A percentile compares a stretch with the other conserved stretches of the same genome.
phyloP scores from a whole-genome alignment of 2,329 filamentous ascomycete species.

The Ophiostoma novo-ulmi region DNA sequence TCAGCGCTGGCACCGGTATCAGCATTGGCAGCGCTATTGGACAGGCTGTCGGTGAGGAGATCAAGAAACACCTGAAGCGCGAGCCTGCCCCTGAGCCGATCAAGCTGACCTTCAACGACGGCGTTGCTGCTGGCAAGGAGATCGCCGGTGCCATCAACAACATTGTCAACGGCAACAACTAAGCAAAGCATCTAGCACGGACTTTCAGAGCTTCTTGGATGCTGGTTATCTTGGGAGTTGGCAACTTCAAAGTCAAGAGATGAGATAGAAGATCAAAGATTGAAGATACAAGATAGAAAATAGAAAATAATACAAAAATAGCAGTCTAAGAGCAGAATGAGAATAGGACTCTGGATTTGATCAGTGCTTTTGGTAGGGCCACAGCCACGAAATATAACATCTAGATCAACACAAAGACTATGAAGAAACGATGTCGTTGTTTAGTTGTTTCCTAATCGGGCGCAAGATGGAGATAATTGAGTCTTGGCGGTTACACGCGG shows the following conservation, averaged over 20 bases:
- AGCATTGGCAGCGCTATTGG: neutral
- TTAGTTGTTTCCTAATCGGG: neutral
- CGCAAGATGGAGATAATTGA: no score
- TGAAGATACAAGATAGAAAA: no score
- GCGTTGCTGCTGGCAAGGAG: neutral
- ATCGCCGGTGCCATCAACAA: neutral
- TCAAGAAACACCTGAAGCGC: neutral
- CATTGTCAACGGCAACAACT: neutral
- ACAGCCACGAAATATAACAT: no score
- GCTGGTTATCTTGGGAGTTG: no score
- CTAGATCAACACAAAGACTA: no score
- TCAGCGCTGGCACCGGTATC: neutral
- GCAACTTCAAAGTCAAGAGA: no score
- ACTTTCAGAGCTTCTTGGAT: no score
- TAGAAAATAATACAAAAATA: no score
- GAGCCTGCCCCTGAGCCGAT: neutral
- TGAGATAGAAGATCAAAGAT: no score
- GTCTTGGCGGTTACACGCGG: no score
- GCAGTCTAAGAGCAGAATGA: no score
- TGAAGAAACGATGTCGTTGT: neutral
- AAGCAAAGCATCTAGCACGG: neutral
- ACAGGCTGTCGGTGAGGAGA: neutral
- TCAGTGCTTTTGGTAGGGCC: neutral
- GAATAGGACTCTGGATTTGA: no score
- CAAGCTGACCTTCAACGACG: neutral